These are phyloP conservation scores for Candida pseudoglaebosa DNA, from an alignment of 805 yeast species.

Conservation along the genomic window DNA sequence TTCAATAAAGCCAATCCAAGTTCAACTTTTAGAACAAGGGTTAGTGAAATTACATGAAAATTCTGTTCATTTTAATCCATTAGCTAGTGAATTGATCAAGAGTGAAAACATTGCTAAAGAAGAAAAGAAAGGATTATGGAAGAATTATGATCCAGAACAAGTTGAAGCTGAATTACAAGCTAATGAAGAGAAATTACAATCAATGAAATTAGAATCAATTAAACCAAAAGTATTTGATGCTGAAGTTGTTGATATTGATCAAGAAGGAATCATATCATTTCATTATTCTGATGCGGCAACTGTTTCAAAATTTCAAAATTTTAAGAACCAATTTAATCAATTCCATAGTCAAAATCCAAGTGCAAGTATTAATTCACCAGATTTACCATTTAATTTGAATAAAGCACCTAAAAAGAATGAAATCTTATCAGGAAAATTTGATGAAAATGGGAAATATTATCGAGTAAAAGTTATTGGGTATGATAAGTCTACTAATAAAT, in stretches of 20 bases:
- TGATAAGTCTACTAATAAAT: constrained; percentile 41
- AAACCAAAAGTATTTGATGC: constrained; percentile 49
- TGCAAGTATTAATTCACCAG: constrained; percentile 33
- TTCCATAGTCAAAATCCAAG: constrained; percentile 37
- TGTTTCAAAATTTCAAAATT: constrained; percentile 32
- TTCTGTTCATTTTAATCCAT: constrained; percentile 57
- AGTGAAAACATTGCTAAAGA: constrained; percentile 63
- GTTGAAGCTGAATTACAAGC: constrained; percentile 29
- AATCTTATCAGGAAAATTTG: constrained; percentile 49
- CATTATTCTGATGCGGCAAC: constrained; percentile 40
- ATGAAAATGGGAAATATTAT: constrained; percentile 51
- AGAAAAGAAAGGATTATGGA: constrained; percentile 64
- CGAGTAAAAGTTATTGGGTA: constrained; percentile 51
- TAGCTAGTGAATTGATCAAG: constrained; percentile 47
- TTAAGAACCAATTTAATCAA: constrained; percentile 46
- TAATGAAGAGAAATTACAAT: constrained; percentile 15
- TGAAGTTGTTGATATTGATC: constrained; percentile 48
- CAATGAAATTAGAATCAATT: constrained; percentile 18
- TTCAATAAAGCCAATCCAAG: constrained; percentile 51
- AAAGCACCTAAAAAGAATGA: constrained; percentile 53
- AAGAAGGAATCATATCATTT: constrained; percentile 42
- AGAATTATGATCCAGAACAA: constrained; percentile 44
- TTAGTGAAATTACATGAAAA: constrained; percentile 60
- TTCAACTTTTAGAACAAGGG: constrained; percentile 56
- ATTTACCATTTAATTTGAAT: constrained; percentile 35